These are phyloP conservation scores for Cicer bijugum DNA, from an alignment of 306 rosid species.

Conservation along the genomic window DNA sequence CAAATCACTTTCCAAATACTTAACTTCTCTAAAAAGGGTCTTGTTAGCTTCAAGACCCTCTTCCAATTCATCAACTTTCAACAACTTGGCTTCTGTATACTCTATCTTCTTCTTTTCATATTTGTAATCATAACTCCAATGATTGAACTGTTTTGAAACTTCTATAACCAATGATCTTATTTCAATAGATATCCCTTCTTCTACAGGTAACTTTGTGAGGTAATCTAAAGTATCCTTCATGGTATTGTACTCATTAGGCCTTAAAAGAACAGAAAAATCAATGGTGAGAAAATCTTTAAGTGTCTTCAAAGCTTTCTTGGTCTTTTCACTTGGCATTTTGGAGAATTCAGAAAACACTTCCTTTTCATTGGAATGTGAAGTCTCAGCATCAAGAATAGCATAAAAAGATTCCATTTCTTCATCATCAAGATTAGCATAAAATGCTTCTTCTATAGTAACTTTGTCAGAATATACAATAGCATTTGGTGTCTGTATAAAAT, in stretches of 20 bases:
- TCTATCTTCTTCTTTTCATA: constrained; percentile 5
- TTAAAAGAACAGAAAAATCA: constrained; percentile 18
- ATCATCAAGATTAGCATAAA: constrained; percentile 9
- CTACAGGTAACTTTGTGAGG: neutral
- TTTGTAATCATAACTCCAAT: constrained; percentile 26
- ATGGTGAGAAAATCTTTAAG: constrained; percentile 22
- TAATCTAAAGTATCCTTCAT: constrained; percentile 24
- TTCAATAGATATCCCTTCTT: constrained; percentile 16
- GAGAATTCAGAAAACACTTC: neutral
- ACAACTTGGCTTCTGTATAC: constrained; percentile 3
- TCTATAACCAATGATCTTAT: constrained; percentile 19
- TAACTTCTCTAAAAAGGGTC: neutral
- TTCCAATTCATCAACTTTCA: constrained; percentile 11
- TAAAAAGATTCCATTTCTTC: constrained; percentile 28
- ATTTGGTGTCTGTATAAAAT: neutral
- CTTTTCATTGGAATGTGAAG: neutral
- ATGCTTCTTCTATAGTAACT: neutral
- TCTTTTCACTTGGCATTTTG: constrained; percentile 23
- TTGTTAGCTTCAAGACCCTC: constrained; percentile 34
- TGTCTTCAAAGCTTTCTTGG: constrained; percentile 25
- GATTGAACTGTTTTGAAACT: constrained; percentile 28
- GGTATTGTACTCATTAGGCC: constrained; percentile 19
- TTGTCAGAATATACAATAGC: neutral
- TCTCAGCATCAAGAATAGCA: constrained; percentile 20
- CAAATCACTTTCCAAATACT: constrained; percentile 15